phyloP scores from a whole-genome alignment of 2,329 filamentous ascomycete species.

The Colletotrichum sp. region DNA sequence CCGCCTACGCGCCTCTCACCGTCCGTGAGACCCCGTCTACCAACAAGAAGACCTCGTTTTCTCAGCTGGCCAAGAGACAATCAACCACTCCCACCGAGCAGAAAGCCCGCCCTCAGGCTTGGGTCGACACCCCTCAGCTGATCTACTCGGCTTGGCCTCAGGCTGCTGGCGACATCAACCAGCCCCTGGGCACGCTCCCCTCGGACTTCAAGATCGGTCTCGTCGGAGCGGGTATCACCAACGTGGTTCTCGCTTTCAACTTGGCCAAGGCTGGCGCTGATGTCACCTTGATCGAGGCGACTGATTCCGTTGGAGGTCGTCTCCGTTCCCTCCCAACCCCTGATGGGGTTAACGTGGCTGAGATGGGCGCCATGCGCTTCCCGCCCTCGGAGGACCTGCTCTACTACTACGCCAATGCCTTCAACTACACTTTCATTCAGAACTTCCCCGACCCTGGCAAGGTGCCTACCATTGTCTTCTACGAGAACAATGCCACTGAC shows the following conservation, averaged over 20 bases:
- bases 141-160: background rate
- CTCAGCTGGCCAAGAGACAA: background rate
- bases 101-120: background rate
- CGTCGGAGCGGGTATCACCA: background rate
- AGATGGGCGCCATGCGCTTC: constrained; percentile 7
- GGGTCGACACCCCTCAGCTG: background rate
- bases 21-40: background rate
- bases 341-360: background rate
- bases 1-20: background rate
- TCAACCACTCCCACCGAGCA: background rate
- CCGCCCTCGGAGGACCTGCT: background rate
- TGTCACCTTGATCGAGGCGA: background rate
- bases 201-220: background rate
- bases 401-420: constrained; percentile 1
- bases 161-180: background rate
- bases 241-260: background rate
- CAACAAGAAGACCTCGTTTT: background rate
- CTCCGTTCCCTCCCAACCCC: background rate
- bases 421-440: background rate
- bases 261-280: background rate
- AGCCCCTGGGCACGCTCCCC: background rate
- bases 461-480: background rate
- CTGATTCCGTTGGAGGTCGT: background rate
- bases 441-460: constrained; percentile 1
- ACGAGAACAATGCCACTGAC: background rate